Conservation (phyloP, 2,329 filamentous ascomycete species). For the Diaporthe amygdali region DNA sequence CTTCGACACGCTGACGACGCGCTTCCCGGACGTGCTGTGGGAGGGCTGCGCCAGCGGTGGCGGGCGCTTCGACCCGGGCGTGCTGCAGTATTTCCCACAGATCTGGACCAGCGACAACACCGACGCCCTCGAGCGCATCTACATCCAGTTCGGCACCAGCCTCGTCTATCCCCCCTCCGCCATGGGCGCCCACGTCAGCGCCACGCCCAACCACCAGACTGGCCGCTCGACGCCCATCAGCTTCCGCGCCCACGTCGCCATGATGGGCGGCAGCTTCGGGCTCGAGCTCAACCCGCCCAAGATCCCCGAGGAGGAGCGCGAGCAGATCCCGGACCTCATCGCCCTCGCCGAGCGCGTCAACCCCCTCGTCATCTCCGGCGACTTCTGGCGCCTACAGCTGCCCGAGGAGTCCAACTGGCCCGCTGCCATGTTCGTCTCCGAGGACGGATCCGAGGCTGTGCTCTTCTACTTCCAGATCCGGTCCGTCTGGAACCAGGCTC, state of each 20-base stretch:
- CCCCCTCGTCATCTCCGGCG: constrained; percentile 62
- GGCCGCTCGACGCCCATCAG: constrained; percentile 58
- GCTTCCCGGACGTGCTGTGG: constrained; percentile 67
- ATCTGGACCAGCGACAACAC: constrained; percentile 71
- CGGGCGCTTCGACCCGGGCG: constrained; percentile 66
- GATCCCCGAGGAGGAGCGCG: constrained; percentile 55
- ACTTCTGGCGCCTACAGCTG: constrained; percentile 63
- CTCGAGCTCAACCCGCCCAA: constrained; percentile 65
- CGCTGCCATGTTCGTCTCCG: constrained; percentile 62
- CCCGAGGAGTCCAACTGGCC: constrained; percentile 68
- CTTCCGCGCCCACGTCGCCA: constrained; percentile 69
- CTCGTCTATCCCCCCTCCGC: constrained; percentile 66
- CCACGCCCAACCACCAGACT: constrained; percentile 63
- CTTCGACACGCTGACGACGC: constrained; percentile 62
- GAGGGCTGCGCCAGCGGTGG: constrained; percentile 71
- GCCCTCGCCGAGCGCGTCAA: constrained; percentile 60
- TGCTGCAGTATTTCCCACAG: constrained; percentile 70
- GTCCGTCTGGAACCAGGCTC: constrained; percentile 56
- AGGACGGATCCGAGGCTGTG: constrained; percentile 53
- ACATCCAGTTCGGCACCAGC: constrained; percentile 68
- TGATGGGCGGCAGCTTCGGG: constrained; percentile 73
- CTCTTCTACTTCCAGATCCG: constrained; percentile 67
- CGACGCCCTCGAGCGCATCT: constrained; percentile 64
- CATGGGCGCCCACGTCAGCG: constrained; percentile 71
- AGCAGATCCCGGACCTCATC: constrained; percentile 59